Percentiles rank a stretch among this genome's conserved stretches.
These are phyloP conservation scores for Alternaria sp. DNA, from an alignment of 2,329 filamentous ascomycete genomes.

Conservation along the genomic window DNA sequence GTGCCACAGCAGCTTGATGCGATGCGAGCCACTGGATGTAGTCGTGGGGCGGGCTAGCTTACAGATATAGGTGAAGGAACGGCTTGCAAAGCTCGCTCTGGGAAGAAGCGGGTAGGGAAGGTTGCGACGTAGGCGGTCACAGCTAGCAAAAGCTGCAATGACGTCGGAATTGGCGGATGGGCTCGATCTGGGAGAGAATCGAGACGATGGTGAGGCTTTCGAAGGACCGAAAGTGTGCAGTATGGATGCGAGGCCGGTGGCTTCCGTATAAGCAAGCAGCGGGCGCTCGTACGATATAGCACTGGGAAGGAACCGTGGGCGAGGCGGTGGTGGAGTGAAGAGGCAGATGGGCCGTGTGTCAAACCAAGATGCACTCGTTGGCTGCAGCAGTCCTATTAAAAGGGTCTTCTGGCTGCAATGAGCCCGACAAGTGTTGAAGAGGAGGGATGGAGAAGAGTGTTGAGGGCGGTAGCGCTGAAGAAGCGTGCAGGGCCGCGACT, in stretches of 20 bases:
- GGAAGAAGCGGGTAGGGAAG: slow-evolving; percentile 9
- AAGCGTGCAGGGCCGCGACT: slow-evolving; percentile 41
- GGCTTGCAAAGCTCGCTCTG: slow-evolving; percentile 25
- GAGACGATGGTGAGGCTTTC: slow-evolving; percentile 25
- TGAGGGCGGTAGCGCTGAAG: slow-evolving; percentile 45
- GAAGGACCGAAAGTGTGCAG: slow-evolving; percentile 25
- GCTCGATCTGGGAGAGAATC: slow-evolving; percentile 21
- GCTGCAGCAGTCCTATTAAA: slow-evolving; percentile 37
- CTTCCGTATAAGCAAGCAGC: slow-evolving; percentile 33
- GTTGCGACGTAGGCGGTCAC: slow-evolving; percentile 25
- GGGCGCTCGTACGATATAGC: slow-evolving; percentile 22
- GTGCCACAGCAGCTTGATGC: not conserved
- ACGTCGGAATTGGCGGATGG: slow-evolving; percentile 35
- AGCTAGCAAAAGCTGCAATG: slow-evolving; percentile 47
- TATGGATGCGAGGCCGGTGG: slow-evolving; percentile 33
- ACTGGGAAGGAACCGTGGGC: slow-evolving; percentile 30
- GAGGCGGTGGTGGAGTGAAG: slow-evolving; percentile 26
- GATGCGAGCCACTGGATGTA: not conserved
- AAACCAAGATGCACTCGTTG: slow-evolving; percentile 21
- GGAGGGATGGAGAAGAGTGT: slow-evolving; percentile 38
- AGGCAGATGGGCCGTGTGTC: slow-evolving; percentile 22
- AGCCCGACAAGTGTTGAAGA: slow-evolving; percentile 43
- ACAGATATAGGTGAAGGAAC: slow-evolving; percentile 32
- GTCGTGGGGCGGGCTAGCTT: slow-evolving; percentile 6
- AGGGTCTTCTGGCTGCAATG: slow-evolving; percentile 44